Evolutionary conservation across 2,329 filamentous ascomycete species (phyloP), one percentile per base, ranked within the genome.

Genomic region (Thermothelomyces thermophilus): DNA sequence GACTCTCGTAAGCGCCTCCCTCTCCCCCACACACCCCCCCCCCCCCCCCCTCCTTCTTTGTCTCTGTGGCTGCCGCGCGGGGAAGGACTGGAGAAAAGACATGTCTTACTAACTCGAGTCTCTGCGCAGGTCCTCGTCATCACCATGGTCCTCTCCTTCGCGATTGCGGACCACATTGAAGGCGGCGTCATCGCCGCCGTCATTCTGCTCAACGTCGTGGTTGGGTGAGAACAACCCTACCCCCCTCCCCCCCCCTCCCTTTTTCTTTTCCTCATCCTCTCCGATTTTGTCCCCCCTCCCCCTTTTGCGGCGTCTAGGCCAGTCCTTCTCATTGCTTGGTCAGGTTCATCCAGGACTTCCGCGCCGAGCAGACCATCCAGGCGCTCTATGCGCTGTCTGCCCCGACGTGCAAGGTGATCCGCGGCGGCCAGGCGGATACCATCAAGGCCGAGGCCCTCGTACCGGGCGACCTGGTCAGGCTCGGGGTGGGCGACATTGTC

Each of bases 91-190:
- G n/a, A n/a, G n/a, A n/a, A n/a, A n/a, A n/a, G n/a, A n/a, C n/a
- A n/a, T n/a, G n/a, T 35, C 16, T 14, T 2, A 35, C 16, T 2
- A 35, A 5, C 16, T 5, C 33, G 13, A 35, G 33, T n/a, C 33
- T 35, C 9, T 14, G 30, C 9, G 14, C 30, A 77, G 74, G 74
- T 87, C 56, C 80, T 90, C 59, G 73, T 89, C 58, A 80, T 87
- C 61, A 85, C 86, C 61, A 87, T 87, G 80, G 82, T 80, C 52
- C 70, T 81, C 52, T 82, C 79, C 42, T 85, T 83, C 68, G 79
- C 75, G 64, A 85, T 84, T 58, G 62, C 73, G 59, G 82, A 85
- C 58, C 83, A 77, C 63, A 81, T 85, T 57, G 82, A 86, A 69
- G 82, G 80, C 46, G 80, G 77, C 46, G 82, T 86, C 42, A 78